These are phyloP conservation scores for Phialophora tarda DNA, from an alignment of 2,329 filamentous ascomycete species.

Conservation along the genomic window DNA sequence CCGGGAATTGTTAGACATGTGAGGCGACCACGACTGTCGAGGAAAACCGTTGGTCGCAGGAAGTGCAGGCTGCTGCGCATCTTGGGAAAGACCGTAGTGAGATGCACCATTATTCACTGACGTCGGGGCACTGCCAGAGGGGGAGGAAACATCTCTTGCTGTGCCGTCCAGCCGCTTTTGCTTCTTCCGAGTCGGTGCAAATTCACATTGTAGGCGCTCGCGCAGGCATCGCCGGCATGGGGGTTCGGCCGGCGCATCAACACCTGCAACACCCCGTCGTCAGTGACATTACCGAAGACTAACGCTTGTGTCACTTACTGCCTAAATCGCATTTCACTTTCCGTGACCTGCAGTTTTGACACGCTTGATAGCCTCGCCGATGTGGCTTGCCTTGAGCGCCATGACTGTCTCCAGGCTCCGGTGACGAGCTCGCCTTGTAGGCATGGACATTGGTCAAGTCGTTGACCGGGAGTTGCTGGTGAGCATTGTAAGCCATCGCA, in stretches of 20 bases:
- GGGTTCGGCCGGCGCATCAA: slow-evolving; percentile 92
- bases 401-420: slow-evolving; percentile 43
- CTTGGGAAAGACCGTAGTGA: slow-evolving; percentile 14
- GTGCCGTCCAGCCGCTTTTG: slow-evolving; percentile 63
- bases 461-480: slow-evolving; percentile 23
- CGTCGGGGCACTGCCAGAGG: slow-evolving; percentile 11
- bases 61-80: slow-evolving; percentile 6
- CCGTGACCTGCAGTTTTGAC: slow-evolving; percentile 56
- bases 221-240: slow-evolving; percentile 92
- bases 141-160: slow-evolving; percentile 27
- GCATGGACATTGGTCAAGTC: slow-evolving; percentile 10
- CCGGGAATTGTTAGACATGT: slow-evolving; percentile 8
- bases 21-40: slow-evolving; percentile 27
- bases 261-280: slow-evolving; percentile 51
- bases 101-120: slow-evolving; percentile 17
- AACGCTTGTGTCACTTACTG: slow-evolving; percentile 45
- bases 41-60: slow-evolving; percentile 20
- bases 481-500: slow-evolving; percentile 30
- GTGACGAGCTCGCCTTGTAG: slow-evolving; percentile 38
- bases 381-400: slow-evolving; percentile 44
- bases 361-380: slow-evolving; percentile 56
- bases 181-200: slow-evolving; percentile 92
- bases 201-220: slow-evolving; percentile 96
- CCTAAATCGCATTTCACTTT: slow-evolving; percentile 58
- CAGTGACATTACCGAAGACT: slow-evolving; percentile 28